These are phyloP conservation scores for Verticillium isaacii DNA, from an alignment of 2,329 filamentous ascomycete species.

Conservation along the genomic window DNA sequence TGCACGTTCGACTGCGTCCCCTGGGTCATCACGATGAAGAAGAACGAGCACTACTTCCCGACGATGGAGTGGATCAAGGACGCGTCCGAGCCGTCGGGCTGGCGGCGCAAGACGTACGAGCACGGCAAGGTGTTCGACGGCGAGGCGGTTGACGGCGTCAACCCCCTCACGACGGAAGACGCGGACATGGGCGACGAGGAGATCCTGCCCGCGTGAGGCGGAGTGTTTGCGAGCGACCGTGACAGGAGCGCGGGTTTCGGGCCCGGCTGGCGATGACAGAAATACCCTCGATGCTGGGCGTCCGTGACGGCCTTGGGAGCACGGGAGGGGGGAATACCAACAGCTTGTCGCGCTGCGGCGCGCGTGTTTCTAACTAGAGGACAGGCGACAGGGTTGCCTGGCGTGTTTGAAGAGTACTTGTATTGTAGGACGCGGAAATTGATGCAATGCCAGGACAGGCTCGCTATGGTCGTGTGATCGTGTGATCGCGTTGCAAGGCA, in stretches of 20 bases:
- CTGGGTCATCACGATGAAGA: conserved; percentile 99
- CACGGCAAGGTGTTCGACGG: conserved; percentile 47
- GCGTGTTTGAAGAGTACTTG: not conserved
- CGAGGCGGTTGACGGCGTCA: conserved; percentile 47
- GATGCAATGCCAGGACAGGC: not conserved
- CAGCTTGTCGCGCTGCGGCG: too few species aligned
- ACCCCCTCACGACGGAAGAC: conserved; percentile 31
- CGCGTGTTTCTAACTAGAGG: not conserved
- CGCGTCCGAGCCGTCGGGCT: conserved; percentile 51
- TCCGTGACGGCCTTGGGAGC: not conserved
- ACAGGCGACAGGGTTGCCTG: not conserved
- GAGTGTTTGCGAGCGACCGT: not conserved
- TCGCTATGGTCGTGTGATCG: too few species aligned
- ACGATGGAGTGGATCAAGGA: conserved; percentile 68
- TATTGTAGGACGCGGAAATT: not conserved
- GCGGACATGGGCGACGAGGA: conserved; percentile 34
- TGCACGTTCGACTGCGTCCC: conserved; percentile 98
- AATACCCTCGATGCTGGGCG: not conserved
- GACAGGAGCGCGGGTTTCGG: not conserved
- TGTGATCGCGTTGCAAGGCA: too few species aligned
- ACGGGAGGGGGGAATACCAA: not conserved
- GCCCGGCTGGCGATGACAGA: not conserved
- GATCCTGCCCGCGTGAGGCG: not conserved
- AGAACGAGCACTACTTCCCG: conserved; percentile 94
- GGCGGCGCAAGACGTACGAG: conserved; percentile 60